These are phyloP conservation scores for Daldinia loculata DNA, from an alignment of 495 filamentous ascomycete species.

Conservation along the genomic window DNA sequence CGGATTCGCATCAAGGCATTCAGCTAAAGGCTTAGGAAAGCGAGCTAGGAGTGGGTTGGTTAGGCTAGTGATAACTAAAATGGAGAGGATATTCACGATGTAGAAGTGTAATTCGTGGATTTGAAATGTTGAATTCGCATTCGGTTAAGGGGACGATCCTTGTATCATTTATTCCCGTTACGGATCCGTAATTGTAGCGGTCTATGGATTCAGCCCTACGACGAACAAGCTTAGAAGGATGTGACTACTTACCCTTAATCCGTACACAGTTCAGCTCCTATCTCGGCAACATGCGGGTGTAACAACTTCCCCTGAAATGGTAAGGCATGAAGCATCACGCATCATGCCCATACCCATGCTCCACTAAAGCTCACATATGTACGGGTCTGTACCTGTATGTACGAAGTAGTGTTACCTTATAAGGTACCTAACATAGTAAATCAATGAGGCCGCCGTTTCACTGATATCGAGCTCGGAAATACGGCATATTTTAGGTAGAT, in stretches of 20 bases:
- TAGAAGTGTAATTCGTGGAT: background rate
- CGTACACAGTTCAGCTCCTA: too few relatives aligned
- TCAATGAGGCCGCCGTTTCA: background rate
- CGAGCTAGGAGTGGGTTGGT: background rate
- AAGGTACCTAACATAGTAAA: background rate
- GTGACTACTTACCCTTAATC: too few relatives aligned
- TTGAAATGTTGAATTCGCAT: background rate
- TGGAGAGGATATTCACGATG: background rate
- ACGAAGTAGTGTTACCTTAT: slow-evolving; percentile 1
- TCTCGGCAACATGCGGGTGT: too few relatives aligned
- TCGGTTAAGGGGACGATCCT: background rate
- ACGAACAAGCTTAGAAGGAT: background rate
- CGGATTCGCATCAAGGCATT: background rate
- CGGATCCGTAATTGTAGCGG: background rate
- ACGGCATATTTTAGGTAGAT: slow-evolving; percentile 1
- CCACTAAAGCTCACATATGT: background rate
- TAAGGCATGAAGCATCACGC: background rate
- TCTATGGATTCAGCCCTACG: background rate
- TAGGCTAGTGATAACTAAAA: background rate
- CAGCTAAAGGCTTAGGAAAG: background rate
- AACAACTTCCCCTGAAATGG: background rate
- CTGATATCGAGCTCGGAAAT: background rate
- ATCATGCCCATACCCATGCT: background rate
- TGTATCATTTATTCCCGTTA: background rate
- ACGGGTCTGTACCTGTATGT: background rate